These are phyloP conservation scores for Delitschia confertaspora DNA, from an alignment of 495 filamentous ascomycete genomes.

Conservation along the genomic window DNA sequence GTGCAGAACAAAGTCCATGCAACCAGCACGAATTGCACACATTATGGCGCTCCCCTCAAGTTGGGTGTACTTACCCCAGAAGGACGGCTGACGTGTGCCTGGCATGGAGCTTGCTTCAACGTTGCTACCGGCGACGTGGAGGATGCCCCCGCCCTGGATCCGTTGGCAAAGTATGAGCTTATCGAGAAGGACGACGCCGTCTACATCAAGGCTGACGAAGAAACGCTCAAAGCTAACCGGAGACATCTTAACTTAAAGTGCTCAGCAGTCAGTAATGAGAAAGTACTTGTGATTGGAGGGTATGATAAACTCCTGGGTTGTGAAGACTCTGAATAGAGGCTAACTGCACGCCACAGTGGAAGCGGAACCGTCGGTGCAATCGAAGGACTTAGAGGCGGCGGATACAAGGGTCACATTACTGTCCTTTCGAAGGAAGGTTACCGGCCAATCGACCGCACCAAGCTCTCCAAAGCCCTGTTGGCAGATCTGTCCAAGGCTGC, in stretches of 20 bases:
- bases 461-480: slow-evolving; percentile 89
- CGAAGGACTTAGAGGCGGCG: slow-evolving; percentile 70
- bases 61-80: slow-evolving; percentile 73
- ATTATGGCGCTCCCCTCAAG: slow-evolving; percentile 84
- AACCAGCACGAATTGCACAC: slow-evolving; percentile 79
- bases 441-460: slow-evolving; percentile 82
- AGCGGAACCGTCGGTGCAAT: slow-evolving; percentile 71
- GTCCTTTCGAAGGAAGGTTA: slow-evolving; percentile 78
- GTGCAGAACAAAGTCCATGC: slow-evolving; percentile 66
- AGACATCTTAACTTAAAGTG: slow-evolving; percentile 67
- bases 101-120: slow-evolving; percentile 96
- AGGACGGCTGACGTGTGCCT: slow-evolving; percentile 82
- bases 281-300: slow-evolving; percentile 81
- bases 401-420: slow-evolving; percentile 73
- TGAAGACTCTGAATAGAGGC: not conserved
- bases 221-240: slow-evolving; percentile 65
- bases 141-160: slow-evolving; percentile 81
- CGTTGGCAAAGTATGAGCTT: slow-evolving; percentile 69
- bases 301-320: slow-evolving; percentile 33
- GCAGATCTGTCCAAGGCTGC: slow-evolving; percentile 71
- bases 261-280: slow-evolving; percentile 52
- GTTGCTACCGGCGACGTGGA: slow-evolving; percentile 85
- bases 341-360: slow-evolving; percentile 43
- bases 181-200: slow-evolving; percentile 69
- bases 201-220: slow-evolving; percentile 75